A percentile compares a stretch with the other conserved stretches of the same genome.
Evolutionary conservation across 148 eudicot species (phyloP).

Genomic region (Simmondsia chinensis): DNA sequence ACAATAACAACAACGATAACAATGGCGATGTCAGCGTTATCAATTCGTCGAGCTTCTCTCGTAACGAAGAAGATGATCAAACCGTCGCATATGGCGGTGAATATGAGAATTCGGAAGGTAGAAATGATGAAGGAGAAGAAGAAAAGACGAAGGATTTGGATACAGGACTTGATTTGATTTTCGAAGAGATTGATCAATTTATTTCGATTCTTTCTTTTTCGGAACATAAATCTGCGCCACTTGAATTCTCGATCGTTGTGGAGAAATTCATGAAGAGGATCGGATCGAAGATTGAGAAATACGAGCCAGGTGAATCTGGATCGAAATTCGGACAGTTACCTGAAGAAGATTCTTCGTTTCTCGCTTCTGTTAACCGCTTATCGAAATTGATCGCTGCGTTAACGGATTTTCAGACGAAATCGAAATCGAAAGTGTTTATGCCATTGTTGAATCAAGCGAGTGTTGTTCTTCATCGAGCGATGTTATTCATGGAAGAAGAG

Average conservation of each 20-base stretch:
- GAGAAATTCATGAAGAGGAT: constrained; percentile 28
- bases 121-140: constrained; percentile 1
- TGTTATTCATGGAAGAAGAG: constrained; percentile 62
- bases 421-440: constrained; percentile 8
- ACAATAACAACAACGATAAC: constrained; percentile 4
- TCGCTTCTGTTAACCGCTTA: constrained; percentile 24
- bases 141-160: background rate
- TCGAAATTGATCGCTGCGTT: constrained; percentile 23
- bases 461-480: constrained; percentile 48
- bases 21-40: constrained; percentile 2
- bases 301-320: constrained; percentile 12
- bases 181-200: constrained; percentile 31
- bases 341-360: constrained; percentile 31
- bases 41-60: constrained; percentile 23
- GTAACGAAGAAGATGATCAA: no score
- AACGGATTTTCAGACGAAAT: constrained; percentile 22
- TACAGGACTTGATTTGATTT: constrained; percentile 27
- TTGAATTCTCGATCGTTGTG: constrained; percentile 30
- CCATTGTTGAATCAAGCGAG: constrained; percentile 33
- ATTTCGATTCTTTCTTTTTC: constrained; percentile 10
- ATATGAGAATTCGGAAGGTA: background rate
- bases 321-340: constrained; percentile 10
- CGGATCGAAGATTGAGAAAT: constrained; percentile 31
- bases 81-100: no score
- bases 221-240: constrained; percentile 8